A percentile compares a stretch with the other conserved stretches of the same genome.
phyloP scores from a whole-genome alignment of 495 filamentous ascomycete genomes.

The Amniculicola lignicola region DNA sequence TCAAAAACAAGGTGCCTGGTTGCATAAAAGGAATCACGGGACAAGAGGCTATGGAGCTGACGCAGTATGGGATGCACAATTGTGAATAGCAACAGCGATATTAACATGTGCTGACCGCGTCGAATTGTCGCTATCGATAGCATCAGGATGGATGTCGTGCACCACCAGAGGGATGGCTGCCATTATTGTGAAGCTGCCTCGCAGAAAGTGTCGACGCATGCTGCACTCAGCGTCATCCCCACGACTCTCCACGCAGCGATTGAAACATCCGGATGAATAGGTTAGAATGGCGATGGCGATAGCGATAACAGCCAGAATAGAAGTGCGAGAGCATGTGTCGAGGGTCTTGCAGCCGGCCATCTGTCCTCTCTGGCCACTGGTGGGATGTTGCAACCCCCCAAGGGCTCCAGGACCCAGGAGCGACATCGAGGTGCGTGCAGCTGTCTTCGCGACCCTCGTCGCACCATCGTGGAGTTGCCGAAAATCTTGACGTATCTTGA shows the following conservation, averaged over 20 bases:
- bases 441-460: slow-evolving; percentile 15
- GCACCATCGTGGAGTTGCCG: slow-evolving; percentile 15
- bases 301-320: slow-evolving; percentile 4
- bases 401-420: background rate
- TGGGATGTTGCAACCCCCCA: slow-evolving; percentile 8
- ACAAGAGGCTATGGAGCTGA: slow-evolving; percentile 23
- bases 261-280: too few relatives aligned
- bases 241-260: too few relatives aligned
- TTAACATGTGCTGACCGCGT: slow-evolving; percentile 15
- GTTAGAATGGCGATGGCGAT: too few relatives aligned
- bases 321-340: background rate
- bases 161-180: slow-evolving; percentile 1
- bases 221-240: too few relatives aligned
- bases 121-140: slow-evolving; percentile 28
- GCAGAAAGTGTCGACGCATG: too few relatives aligned
- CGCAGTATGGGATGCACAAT: slow-evolving; percentile 16
- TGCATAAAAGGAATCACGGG: slow-evolving; percentile 22
- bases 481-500: slow-evolving; percentile 1
- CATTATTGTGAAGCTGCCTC: slow-evolving; percentile 17
- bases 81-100: slow-evolving; percentile 2
- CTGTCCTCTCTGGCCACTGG: slow-evolving; percentile 18
- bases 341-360: too few relatives aligned
- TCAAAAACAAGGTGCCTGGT: background rate
- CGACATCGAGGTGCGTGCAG: slow-evolving; percentile 8
- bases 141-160: background rate